Evolutionary conservation across 2,329 filamentous ascomycete species (phyloP).

Genomic region (Chaetomium sp.): DNA sequence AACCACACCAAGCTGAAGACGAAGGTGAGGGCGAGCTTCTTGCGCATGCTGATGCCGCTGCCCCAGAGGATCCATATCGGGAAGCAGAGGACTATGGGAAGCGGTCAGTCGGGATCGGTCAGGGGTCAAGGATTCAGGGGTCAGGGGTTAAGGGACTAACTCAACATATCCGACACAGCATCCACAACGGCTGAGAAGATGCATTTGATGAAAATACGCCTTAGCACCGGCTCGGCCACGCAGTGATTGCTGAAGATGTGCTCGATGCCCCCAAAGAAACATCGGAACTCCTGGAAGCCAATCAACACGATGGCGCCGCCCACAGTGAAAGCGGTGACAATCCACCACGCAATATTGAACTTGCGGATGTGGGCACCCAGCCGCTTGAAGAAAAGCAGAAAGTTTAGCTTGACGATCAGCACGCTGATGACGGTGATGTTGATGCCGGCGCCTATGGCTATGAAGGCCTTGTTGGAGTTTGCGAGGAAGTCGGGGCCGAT

Average conservation of each 20-base stretch:
- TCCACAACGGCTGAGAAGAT: conserved; percentile 16
- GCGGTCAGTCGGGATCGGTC: background rate
- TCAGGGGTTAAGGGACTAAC: conserved; percentile 19
- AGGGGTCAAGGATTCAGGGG: background rate
- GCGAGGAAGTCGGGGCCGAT: conserved; percentile 1
- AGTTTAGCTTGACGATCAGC: conserved; percentile 26
- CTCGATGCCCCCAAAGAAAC: conserved; percentile 23
- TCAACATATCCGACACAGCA: conserved; percentile 25
- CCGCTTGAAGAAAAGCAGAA: conserved; percentile 27
- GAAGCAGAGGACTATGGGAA: conserved; percentile 26
- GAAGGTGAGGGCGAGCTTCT: conserved; percentile 27
- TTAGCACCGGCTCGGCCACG: background rate
- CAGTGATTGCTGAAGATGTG: conserved; percentile 17
- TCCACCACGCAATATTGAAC: conserved; percentile 30
- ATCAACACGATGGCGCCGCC: conserved; percentile 4
- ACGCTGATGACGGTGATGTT: background rate
- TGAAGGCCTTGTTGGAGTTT: conserved; percentile 2
- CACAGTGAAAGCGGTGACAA: conserved; percentile 21
- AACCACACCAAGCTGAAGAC: conserved; percentile 29
- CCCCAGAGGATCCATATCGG: conserved; percentile 30
- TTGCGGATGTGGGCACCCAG: conserved; percentile 16
- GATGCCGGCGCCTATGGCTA: background rate
- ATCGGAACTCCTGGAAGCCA: conserved; percentile 7
- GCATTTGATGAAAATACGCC: background rate
- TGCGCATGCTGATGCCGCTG: conserved; percentile 23